Percentiles rank a stretch among this genome's conserved stretches.
These are phyloP conservation scores for Stagonosporopsis tanaceti DNA, from an alignment of 2,329 filamentous ascomycete species.

Conservation along the genomic window DNA sequence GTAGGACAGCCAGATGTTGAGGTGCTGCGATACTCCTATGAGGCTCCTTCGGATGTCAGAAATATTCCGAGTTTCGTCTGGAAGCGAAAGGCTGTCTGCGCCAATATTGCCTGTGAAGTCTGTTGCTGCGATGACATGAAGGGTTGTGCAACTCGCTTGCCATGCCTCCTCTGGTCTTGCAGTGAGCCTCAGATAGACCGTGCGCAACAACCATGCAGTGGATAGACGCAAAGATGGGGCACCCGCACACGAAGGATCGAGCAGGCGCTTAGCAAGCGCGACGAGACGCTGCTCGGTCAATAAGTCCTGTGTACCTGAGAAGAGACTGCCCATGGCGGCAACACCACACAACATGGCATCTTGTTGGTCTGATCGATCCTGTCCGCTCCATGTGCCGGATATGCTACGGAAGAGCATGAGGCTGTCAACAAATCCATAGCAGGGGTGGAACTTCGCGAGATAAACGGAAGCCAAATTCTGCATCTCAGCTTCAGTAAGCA, in stretches of 20 bases:
- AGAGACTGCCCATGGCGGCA: constrained; percentile 5
- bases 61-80: background rate
- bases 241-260: constrained; percentile 4
- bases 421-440: constrained; percentile 5
- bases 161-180: constrained; percentile 13
- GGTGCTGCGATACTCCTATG: constrained; percentile 6
- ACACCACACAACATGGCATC: constrained; percentile 3
- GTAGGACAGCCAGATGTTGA: constrained; percentile 14
- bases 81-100: background rate
- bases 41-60: background rate
- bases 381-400: background rate
- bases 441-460: constrained; percentile 5
- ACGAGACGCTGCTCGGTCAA: background rate
- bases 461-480: background rate
- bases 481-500: constrained; percentile 1
- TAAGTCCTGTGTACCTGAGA: background rate
- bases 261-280: background rate
- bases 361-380: background rate
- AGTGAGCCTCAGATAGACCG: constrained; percentile 5
- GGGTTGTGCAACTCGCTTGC: constrained; percentile 8
- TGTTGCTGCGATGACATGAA: constrained; percentile 5
- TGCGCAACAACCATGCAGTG: constrained; percentile 4
- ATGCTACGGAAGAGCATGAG: background rate
- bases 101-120: background rate
- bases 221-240: background rate